Base-by-base conservation (phyloP, 306 rosid genomes). In the Canavalia ensiformis region DNA sequence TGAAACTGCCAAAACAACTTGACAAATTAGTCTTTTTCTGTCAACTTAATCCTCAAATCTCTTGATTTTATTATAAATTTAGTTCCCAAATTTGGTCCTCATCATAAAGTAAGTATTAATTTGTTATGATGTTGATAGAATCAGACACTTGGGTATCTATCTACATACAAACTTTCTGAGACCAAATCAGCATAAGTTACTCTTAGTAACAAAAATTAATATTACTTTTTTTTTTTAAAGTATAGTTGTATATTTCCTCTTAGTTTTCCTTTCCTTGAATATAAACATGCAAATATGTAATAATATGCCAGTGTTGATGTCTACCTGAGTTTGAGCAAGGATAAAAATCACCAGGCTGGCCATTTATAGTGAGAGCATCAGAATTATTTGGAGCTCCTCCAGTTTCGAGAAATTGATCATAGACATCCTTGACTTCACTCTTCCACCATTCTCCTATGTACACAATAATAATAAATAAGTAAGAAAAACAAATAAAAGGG, bases 401-500 rank as follows among this genome's bases (percentile, higher is more conserved):
- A 1, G 72, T 68, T 57, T 0, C 33, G 9, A 82, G 11, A 41
- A 85, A 86, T 25, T 45, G 78, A 2, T 67, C 71, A 8, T 51
- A 56, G 2, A 89, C 83, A 56, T 75, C 77, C n/a, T 0, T 33
- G 33, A 92, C 75, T 60, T 81, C 94, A 13, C 80, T 66, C 84
- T 90, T 92, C 95, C 97, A 92, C 93, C 93, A 91, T 72, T 89
- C 90, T 73, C 88, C 92, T 89, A 42, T 44, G 29, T 6, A 49
- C 57, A 67, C 63, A 60, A 49, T 3, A 64, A 49, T 3, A 64
- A 33, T 33, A 33, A 80, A 35, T 2, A 33, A 79, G 6, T 57
- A 34, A 34, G 7, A 54, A 29, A 42, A 67, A 55, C 0, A 7
- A 59, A 9, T 59, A 60, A 46, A 60, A 62, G 7, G 67, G 33